Conservation (phyloP, 805 yeast genomes). For the Saturnispora sanitii region DNA sequence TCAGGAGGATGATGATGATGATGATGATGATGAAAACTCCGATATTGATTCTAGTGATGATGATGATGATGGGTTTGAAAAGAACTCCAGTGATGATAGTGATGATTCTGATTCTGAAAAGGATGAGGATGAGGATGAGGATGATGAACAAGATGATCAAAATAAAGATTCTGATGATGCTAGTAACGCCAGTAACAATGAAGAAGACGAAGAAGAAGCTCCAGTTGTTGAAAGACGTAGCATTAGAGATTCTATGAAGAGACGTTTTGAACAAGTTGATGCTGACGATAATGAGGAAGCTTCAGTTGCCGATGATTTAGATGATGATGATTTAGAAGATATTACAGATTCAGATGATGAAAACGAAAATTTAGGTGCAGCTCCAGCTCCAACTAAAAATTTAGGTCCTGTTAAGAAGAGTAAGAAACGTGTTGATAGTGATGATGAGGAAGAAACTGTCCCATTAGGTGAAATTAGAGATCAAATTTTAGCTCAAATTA, state of each 20-base stretch:
- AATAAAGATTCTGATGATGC: constrained; percentile 1
- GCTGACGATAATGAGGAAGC: neutral
- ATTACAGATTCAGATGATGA: constrained; percentile 15
- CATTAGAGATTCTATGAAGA: neutral
- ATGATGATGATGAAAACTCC: constrained; percentile 9
- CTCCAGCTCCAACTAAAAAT: too few species aligned
- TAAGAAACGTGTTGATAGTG: too few species aligned
- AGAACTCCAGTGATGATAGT: constrained; percentile 4
- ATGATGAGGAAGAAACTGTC: constrained; percentile 20
- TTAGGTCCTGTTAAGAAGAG: neutral
- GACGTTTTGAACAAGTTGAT: neutral
- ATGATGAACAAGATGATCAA: neutral
- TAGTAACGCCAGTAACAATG: neutral
- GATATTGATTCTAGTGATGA: constrained; percentile 11
- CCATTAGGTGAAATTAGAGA: constrained; percentile 19
- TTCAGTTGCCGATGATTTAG: neutral
- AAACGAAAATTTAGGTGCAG: constrained; percentile 5
- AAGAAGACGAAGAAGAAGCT: neutral
- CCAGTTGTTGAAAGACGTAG: neutral
- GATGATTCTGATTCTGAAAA: constrained; percentile 8
- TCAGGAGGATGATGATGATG: constrained; percentile 22
- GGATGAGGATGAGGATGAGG: constrained; percentile 9
- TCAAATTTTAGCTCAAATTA: constrained; percentile 19
- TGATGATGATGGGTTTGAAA: constrained; percentile 8
- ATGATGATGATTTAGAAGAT: constrained; percentile 5